These are phyloP conservation scores for Moesziomyces aphidis DNA, from an alignment of 1,284 basidiomycete genomes.

Conservation along the genomic window DNA sequence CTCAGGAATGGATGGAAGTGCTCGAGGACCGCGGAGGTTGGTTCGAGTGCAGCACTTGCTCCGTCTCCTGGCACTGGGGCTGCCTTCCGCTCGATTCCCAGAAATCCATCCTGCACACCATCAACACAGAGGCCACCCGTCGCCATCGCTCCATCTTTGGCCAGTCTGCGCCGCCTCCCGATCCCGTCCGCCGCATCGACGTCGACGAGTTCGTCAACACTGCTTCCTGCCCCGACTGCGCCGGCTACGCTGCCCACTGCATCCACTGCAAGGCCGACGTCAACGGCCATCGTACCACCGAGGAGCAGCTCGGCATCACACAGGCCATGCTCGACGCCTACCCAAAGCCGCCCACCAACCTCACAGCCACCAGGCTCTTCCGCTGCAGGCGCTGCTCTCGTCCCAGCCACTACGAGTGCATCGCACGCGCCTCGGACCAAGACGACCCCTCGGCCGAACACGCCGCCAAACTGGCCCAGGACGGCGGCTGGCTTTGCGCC, in stretches of 20 bases:
- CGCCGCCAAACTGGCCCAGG: slow-evolving; percentile 27
- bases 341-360: slow-evolving; percentile 18
- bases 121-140: slow-evolving; percentile 28
- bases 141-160: slow-evolving; percentile 28
- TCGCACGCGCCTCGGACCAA: slow-evolving; percentile 14
- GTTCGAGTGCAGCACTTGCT: slow-evolving; percentile 50
- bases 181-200: slow-evolving; percentile 23
- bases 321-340: slow-evolving; percentile 22
- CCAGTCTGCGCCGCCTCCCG: slow-evolving; percentile 13
- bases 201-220: slow-evolving; percentile 33
- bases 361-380: slow-evolving; percentile 32
- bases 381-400: slow-evolving; percentile 55
- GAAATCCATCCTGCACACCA: slow-evolving; percentile 22
- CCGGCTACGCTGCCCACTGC: slow-evolving; percentile 33
- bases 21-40: slow-evolving; percentile 51
- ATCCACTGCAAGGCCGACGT: slow-evolving; percentile 41
- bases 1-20: slow-evolving; percentile 39
- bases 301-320: slow-evolving; percentile 22
- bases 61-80: slow-evolving; percentile 51
- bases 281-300: slow-evolving; percentile 16
- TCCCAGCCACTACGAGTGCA: slow-evolving; percentile 50
- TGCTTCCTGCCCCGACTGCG: slow-evolving; percentile 44
- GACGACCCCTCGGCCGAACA: slow-evolving; percentile 24
- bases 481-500: slow-evolving; percentile 36
- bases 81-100: slow-evolving; percentile 37